Base-by-base conservation (phyloP, 768 basidiomycete species). In the Mycena maculata region DNA sequence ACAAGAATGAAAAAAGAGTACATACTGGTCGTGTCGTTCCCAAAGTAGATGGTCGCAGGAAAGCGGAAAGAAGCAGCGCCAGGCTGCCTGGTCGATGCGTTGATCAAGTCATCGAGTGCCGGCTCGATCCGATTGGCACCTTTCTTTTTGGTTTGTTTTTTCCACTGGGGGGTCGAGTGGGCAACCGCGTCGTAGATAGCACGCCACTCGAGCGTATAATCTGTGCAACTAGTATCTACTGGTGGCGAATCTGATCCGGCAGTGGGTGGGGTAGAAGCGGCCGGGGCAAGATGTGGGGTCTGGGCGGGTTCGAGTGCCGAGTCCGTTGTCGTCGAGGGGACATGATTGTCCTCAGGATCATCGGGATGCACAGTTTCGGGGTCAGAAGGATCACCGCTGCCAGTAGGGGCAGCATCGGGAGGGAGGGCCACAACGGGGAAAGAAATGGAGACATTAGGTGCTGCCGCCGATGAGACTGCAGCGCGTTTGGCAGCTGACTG, bases 21-120 rank as follows among this genome's bases (percentile, higher is more conserved):
- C 62, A 1, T 16, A 63, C 62, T 25, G 2, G 62, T 63, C 25
- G n/a, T 56, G 22, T 63, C 62, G 20, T 56, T 63, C 8, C 54
- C 62, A 39, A 63, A 63, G 12, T 45, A 63, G 6, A 63, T 22
- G 23, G 16, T 49, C 10, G n/a, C 28, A 33, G 62, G 62, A 5
- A 45, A 18, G n/a, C 55, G 55, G 18, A 27, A 30, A 15, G 41
- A 57, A 7, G 55, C 27, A 1, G 1, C 9, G 13, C 39, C 45
- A 2, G 57, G 57, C 23, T 59, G 57, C 22, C 57, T 2, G 1
- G 57, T 48, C 33, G 44, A 20, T 3, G 57, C 57, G 20, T 59
- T 59, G 20, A 59, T 45, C 2, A 59, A 47, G 25, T 59, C 57
- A 22, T 59, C 57, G 33, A 59, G 57, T 3, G 45, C 57, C 31